Percentiles rank a stretch among this genome's conserved stretches.
These are phyloP conservation scores for Ophiostoma montium DNA, from an alignment of 2,329 filamentous ascomycete genomes.

Conservation along the genomic window DNA sequence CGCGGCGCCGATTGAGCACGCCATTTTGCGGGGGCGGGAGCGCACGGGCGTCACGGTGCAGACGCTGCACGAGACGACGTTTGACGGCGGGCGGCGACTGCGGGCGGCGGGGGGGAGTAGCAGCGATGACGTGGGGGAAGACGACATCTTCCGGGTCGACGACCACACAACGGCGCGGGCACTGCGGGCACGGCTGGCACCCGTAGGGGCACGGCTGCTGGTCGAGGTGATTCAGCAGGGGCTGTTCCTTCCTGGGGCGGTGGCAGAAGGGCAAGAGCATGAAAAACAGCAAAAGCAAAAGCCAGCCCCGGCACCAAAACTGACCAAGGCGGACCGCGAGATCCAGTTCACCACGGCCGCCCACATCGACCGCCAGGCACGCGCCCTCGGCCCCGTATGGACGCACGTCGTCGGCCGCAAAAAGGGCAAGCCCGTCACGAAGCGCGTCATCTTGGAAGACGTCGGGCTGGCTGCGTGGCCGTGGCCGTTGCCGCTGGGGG, in stretches of 20 bases:
- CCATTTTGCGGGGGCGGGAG: conserved; percentile 48
- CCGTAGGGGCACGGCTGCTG: conserved; percentile 57
- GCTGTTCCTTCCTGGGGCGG: conserved; percentile 40
- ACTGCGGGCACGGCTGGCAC: conserved; percentile 40
- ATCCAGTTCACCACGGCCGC: conserved; percentile 48
- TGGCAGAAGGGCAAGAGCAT: not conserved
- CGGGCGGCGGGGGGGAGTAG: conserved; percentile 41
- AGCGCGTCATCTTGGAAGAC: conserved; percentile 27
- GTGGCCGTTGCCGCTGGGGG: conserved; percentile 5
- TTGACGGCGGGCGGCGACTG: conserved; percentile 69
- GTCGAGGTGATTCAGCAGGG: conserved; percentile 46
- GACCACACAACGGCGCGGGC: conserved; percentile 26
- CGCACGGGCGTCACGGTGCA: conserved; percentile 72
- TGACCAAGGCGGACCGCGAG: conserved; percentile 48
- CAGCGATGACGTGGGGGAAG: no score
- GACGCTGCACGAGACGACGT: conserved; percentile 60
- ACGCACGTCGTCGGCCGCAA: conserved; percentile 21
- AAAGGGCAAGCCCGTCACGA: not conserved
- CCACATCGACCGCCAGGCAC: conserved; percentile 39
- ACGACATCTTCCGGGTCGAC: not conserved
- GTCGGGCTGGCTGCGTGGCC: conserved; percentile 2
- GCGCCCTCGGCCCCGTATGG: conserved; percentile 56
- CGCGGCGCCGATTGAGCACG: conserved; percentile 73
- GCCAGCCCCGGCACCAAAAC: conserved; percentile 55
- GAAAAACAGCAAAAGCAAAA: not conserved